Evolutionary conservation across 805 yeast species (phyloP), one percentile per base, ranked within the genome.

Genomic region (Schwanniomyces vanrijiae): DNA sequence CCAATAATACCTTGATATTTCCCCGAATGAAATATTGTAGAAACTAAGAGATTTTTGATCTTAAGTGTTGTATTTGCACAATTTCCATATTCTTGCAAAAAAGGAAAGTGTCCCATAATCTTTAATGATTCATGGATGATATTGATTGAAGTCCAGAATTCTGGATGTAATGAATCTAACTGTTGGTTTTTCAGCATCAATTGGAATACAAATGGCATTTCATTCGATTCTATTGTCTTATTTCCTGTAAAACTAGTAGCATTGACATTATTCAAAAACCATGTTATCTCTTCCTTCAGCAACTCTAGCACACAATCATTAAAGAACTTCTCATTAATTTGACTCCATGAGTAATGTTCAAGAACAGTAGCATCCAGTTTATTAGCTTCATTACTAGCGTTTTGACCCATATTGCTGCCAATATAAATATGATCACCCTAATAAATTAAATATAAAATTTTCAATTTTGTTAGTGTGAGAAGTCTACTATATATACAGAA

Each of bases 61-160:
- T 76, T 71, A 51, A 81, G 76, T 11, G 75, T 76, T 3, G 68
- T 64, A 3, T 66, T 65, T 1, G 69, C 62, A 6, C 58, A 60
- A 4, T 55, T 58, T 7, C 11, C n/a, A 25, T 59, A 52, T 14
- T 68, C 69, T 19, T 65, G 60, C 6, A 81, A 47, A 44, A 81
- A 70, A 0, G 88, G 88, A 54, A 76, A 78, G 22, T 66, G 65
- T 0, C 81, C 73, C 24, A 85, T 45, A 4, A 71, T 69, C 25
- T 64, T 60, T 13, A 80, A 59, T 4, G 78, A 61, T 5, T 67
- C 61, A 55, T 72, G 73, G 0, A 83, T 44, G 2, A 75, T 29
- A 5, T 65, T 50, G 4, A 59, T 38, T 1, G 42, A 49, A 7
- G 18, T 16, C 10, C n/a, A 37, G 26, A 51, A 48, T 22, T 45